phyloP scores from a whole-genome alignment of 2,329 filamentous ascomycete species.

The Aureobasidium uvarum region DNA sequence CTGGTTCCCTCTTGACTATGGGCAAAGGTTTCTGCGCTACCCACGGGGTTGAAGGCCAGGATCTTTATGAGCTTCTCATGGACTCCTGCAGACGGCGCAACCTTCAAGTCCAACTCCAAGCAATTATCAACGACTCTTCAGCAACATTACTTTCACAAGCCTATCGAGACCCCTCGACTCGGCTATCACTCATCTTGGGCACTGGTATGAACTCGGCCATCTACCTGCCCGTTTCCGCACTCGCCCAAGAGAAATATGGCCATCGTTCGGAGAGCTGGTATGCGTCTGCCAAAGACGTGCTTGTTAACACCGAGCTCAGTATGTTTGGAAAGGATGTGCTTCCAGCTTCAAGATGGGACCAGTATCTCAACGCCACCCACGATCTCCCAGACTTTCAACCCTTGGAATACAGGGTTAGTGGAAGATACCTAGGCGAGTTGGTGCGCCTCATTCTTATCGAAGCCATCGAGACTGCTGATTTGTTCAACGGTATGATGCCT shows the following conservation, averaged over 20 bases:
- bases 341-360: constrained; percentile 61
- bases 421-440: constrained; percentile 63
- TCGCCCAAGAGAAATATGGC: constrained; percentile 58
- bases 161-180: constrained; percentile 59
- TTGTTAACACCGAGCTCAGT: constrained; percentile 65
- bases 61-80: constrained; percentile 60
- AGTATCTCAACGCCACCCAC: constrained; percentile 57
- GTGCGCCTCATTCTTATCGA: constrained; percentile 61
- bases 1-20: constrained; percentile 60
- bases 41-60: constrained; percentile 57
- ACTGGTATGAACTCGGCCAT: constrained; percentile 66
- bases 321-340: constrained; percentile 63
- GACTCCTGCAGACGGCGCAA: constrained; percentile 54
- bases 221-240: constrained; percentile 56
- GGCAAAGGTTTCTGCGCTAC: constrained; percentile 64
- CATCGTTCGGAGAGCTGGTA: constrained; percentile 55
- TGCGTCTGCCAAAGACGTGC: constrained; percentile 57
- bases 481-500: constrained; percentile 59
- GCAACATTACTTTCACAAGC: constrained; percentile 62
- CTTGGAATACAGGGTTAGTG: constrained; percentile 63
- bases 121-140: constrained; percentile 63
- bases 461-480: constrained; percentile 54
- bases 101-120: constrained; percentile 59
- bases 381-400: constrained; percentile 62
- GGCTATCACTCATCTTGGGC: constrained; percentile 63